phyloP scores from a whole-genome alignment of 148 eudicot species.

The Nepenthes mirabilis region DNA sequence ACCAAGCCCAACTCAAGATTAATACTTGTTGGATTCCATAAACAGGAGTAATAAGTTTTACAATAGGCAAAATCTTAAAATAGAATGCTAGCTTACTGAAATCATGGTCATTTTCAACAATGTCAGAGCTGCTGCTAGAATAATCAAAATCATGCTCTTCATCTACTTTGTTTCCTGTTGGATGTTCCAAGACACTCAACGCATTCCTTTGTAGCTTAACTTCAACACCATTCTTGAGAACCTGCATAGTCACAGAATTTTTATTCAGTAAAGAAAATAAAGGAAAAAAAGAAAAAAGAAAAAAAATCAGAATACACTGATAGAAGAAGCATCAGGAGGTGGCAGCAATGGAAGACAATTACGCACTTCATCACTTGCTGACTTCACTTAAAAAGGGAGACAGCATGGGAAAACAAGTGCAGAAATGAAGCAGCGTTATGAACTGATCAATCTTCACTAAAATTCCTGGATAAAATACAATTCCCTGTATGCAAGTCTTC shows the following conservation, averaged over 20 bases:
- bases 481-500: no score
- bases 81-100: slow-evolving; percentile 39
- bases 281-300: background rate
- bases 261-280: background rate
- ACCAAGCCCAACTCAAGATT: no score
- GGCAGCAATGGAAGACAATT: no score
- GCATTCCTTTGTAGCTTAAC: slow-evolving; percentile 98
- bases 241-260: slow-evolving; percentile 23
- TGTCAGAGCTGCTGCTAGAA: slow-evolving; percentile 74
- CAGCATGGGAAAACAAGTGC: no score
- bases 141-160: slow-evolving; percentile 41
- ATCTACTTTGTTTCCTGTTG: slow-evolving; percentile 87
- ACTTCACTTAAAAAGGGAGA: no score
- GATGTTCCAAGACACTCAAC: slow-evolving; percentile 85
- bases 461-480: no score
- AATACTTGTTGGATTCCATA: no score
- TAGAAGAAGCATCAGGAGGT: no score
- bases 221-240: slow-evolving; percentile 91
- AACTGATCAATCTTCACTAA: no score
- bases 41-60: background rate
- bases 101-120: slow-evolving; percentile 49
- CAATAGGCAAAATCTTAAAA: background rate
- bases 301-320: background rate
- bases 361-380: no score
- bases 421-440: no score